Base-by-base conservation (phyloP, 78 protist genomes). In the slime mould (Dictyostelium discoideum) region DNA sequence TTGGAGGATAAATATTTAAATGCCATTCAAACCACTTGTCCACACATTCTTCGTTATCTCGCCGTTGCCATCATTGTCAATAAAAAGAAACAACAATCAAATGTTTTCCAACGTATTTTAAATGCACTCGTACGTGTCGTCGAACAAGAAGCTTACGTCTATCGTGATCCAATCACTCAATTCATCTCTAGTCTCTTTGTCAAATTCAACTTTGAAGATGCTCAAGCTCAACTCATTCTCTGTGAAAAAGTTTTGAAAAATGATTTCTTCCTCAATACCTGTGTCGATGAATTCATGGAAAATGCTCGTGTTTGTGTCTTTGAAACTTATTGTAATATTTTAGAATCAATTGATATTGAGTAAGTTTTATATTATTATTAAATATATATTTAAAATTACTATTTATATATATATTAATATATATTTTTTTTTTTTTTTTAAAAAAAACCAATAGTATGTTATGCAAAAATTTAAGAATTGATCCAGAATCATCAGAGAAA, bases 261-360 rank as follows among this genome's bases (percentile, higher is more conserved):
- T 32, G 99, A 98, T 90, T 98, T 77, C 93, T 98, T 98, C 93
- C 95, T 98, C 22, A 16, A 3, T 16, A 9, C 94, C 0, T 44
- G 78, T 48, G 57, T 54, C 24, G 97, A 96, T 26, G 98, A 97
- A 42, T 98, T 98, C 63, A 85, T 98, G 84, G 98, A 97, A 86
- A 95, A 84, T 85, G 98, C 98, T 42, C 97, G 98, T 44, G 96
- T 94, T 29, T 94, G 97, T 63, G 97, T 98, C 85, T 97, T 98
- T 83, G 98, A 98, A 94, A 97, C 97, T 5, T 98, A 98, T 98
- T 98, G 98, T 96, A 93, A 95, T 84, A 97, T 98, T 83, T 98
- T 98, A 96, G 86, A 94, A 93, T 46, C 84, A 86, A 97, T 98
- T 84, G 96, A 97, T 92, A 94, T 97, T 48, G 92, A 76, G 98